Evolutionary conservation across 2,329 filamentous ascomycete genomes (phyloP).

Genomic region (Elsinoe perseae): DNA sequence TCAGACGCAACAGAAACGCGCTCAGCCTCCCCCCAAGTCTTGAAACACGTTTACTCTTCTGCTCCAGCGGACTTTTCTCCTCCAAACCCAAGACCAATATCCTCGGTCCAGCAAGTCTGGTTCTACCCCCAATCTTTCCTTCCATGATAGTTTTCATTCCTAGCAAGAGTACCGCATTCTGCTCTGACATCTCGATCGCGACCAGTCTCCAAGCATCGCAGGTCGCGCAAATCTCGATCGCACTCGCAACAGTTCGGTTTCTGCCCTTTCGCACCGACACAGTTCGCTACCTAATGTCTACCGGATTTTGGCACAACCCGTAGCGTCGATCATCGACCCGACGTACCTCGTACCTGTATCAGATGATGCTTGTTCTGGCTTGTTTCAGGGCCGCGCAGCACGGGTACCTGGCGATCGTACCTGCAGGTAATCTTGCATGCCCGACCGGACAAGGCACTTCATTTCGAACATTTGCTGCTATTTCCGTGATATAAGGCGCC

Average conservation of each 20-base stretch:
- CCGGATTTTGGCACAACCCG: neutral
- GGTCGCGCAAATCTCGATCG: neutral
- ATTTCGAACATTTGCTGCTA: no score
- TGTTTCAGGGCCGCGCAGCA: neutral
- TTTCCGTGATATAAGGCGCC: neutral
- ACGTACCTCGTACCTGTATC: neutral
- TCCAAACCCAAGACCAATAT: neutral
- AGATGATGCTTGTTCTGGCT: neutral
- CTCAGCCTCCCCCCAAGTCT: neutral
- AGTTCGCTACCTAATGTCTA: neutral
- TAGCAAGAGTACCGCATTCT: neutral
- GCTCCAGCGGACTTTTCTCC: neutral
- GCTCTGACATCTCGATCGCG: neutral
- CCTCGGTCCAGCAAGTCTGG: neutral
- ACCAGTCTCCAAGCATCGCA: neutral
- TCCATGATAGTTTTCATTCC: neutral
- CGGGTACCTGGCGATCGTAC: slow-evolving; percentile 11
- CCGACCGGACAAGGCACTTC: neutral
- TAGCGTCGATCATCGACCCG: slow-evolving; percentile 3
- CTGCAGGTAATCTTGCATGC: neutral
- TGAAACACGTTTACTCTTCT: slow-evolving; percentile 1
- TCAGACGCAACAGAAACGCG: neutral
- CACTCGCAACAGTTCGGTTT: neutral
- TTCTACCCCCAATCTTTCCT: neutral
- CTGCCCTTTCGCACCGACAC: neutral